Conservation (phyloP, 2,329 filamentous ascomycete genomes). For the Arthrobotrys pseudoclavata region DNA sequence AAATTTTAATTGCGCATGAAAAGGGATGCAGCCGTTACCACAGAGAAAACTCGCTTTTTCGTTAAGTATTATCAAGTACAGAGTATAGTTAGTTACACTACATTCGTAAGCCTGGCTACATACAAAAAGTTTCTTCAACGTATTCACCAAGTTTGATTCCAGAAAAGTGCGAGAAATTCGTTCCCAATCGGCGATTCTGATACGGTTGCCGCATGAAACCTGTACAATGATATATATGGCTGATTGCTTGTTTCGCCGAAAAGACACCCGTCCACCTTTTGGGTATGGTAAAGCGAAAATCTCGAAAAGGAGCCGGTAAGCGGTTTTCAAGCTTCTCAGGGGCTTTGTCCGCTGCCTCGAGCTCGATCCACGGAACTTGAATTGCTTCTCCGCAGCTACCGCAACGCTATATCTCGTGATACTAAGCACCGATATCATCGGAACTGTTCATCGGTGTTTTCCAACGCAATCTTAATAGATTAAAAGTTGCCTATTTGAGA, state of each 20-base stretch:
- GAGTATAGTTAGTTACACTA: no score
- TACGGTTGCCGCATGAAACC: slow-evolving; percentile 23
- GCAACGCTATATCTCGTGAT: slow-evolving; percentile 30
- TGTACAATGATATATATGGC: slow-evolving; percentile 11
- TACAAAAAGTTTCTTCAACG: slow-evolving; percentile 12
- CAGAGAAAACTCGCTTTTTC: background rate
- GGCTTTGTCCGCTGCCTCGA: slow-evolving; percentile 25
- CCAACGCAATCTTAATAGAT: slow-evolving; percentile 48
- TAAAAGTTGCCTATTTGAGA: slow-evolving; percentile 41
- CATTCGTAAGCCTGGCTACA: slow-evolving; percentile 31
- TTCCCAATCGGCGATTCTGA: no score
- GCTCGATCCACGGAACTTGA: slow-evolving; percentile 37
- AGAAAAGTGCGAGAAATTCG: slow-evolving; percentile 12
- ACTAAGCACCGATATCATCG: slow-evolving; percentile 30
- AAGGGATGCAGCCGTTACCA: slow-evolving; percentile 17
- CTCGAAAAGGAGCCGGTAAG: slow-evolving; percentile 44
- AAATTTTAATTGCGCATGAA: slow-evolving; percentile 21
- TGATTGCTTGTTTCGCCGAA: slow-evolving; percentile 20
- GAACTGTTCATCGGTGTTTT: slow-evolving; percentile 22
- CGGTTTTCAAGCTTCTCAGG: slow-evolving; percentile 32
- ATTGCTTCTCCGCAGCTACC: slow-evolving; percentile 13
- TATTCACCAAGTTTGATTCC: slow-evolving; percentile 19
- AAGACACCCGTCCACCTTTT: slow-evolving; percentile 14
- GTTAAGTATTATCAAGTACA: slow-evolving; percentile 8
- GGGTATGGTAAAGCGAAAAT: slow-evolving; percentile 18